These are phyloP conservation scores for Fusarium virguliforme DNA, from an alignment of 2,329 filamentous ascomycete genomes.

Conservation along the genomic window DNA sequence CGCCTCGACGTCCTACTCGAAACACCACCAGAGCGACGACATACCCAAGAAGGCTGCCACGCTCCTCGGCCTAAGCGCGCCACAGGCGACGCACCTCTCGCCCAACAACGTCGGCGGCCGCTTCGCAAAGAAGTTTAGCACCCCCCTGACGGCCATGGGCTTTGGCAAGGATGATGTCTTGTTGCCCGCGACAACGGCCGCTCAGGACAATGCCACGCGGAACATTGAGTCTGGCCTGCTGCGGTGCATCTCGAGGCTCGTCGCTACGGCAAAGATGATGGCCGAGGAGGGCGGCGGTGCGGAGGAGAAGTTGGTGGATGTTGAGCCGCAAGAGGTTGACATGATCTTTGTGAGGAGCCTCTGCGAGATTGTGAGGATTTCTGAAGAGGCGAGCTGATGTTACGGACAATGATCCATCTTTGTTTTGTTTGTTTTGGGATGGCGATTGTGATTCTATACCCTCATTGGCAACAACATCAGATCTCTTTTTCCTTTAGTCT, in stretches of 20 bases:
- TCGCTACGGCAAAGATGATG: slow-evolving; percentile 64
- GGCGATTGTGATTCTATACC: slow-evolving; percentile 48
- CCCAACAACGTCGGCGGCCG: slow-evolving; percentile 40
- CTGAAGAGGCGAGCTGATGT: slow-evolving; percentile 51
- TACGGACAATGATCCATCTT: slow-evolving; percentile 13
- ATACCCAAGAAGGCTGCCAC: slow-evolving; percentile 69
- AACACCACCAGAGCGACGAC: slow-evolving; percentile 52
- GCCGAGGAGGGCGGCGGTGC: slow-evolving; percentile 48
- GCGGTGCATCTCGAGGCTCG: slow-evolving; percentile 66
- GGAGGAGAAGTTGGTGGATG: slow-evolving; percentile 53
- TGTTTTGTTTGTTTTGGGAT: slow-evolving; percentile 17
- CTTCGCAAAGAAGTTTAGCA: slow-evolving; percentile 49
- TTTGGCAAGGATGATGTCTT: slow-evolving; percentile 50
- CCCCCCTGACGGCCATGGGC: slow-evolving; percentile 48
- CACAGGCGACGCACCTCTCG: slow-evolving; percentile 37
- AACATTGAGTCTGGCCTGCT: slow-evolving; percentile 67
- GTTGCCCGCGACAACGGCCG: slow-evolving; percentile 30
- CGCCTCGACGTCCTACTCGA: slow-evolving; percentile 31
- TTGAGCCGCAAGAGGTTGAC: slow-evolving; percentile 55
- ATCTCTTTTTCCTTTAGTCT: slow-evolving; percentile 19
- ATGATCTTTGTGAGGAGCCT: slow-evolving; percentile 59
- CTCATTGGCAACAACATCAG: slow-evolving; percentile 39
- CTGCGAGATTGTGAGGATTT: slow-evolving; percentile 61
- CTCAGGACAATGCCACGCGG: slow-evolving; percentile 57
- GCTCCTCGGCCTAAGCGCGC: slow-evolving; percentile 64